Percentiles rank a stretch among this genome's conserved stretches.
Conservation (phyloP, 257 asterid genomes). For the Fraxinus cuspidata region DNA sequence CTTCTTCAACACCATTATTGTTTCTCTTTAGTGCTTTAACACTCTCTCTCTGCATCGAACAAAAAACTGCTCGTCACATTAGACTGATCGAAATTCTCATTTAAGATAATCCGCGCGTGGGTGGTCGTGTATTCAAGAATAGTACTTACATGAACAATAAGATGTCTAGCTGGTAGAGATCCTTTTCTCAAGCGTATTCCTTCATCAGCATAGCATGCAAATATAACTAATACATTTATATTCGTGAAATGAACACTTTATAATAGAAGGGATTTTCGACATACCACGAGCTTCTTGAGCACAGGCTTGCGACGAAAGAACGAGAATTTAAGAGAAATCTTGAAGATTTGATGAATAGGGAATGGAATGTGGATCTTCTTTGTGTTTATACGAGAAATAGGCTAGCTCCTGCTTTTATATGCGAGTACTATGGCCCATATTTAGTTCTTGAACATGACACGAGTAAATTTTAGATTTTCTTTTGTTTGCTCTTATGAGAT, state of each 20-base stretch:
- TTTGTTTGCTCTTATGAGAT: background rate
- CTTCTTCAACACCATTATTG: constrained; percentile 25
- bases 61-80: background rate
- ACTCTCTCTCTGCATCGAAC: constrained; percentile 29
- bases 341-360: constrained; percentile 15
- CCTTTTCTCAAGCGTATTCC: constrained; percentile 50
- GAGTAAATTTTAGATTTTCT: background rate
- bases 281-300: constrained; percentile 48
- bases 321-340: constrained; percentile 4
- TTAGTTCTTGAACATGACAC: constrained; percentile 35
- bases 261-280: background rate
- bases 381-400: constrained; percentile 20
- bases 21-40: background rate
- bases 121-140: background rate
- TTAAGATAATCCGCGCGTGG: background rate
- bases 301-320: constrained; percentile 12
- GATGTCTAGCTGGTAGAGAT: constrained; percentile 22
- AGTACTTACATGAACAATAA: constrained; percentile 37
- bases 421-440: constrained; percentile 32
- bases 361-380: constrained; percentile 27
- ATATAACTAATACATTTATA: background rate
- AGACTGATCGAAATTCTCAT: background rate
- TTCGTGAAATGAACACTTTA: background rate
- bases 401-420: constrained; percentile 20
- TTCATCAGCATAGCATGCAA: constrained; percentile 20